Evolutionary conservation across 495 filamentous ascomycete genomes (phyloP), one percentile per base, ranked within the genome.

Genomic region (Talaromyces trachyspermus): DNA sequence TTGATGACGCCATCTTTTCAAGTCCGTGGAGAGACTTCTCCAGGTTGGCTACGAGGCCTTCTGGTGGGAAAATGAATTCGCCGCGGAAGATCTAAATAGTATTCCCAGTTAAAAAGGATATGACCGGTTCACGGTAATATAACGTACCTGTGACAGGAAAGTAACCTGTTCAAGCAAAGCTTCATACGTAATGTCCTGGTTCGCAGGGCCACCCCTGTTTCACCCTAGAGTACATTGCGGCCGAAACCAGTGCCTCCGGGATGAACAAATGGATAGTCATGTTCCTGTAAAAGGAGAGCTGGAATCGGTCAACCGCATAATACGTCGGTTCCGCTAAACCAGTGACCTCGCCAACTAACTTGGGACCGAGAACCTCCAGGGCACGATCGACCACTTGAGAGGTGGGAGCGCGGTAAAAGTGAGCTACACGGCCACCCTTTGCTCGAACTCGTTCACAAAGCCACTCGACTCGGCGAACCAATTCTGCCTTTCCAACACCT

Each of bases 251-350:
- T 0, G 91, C 85, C 52, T 96, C 88, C 1, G 85, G 83, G 44
- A 97, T 90, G 61, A 98, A 98, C 2, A 98, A 78, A 58, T 98
- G 92, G 43, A 98, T 98, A 1, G 89, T 94, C 91, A 96, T 96
- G 62, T 98, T 98, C 33, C 92, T 83, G 63, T 97, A 98, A 65
- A 97, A 98, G 0, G 86, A 92, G 7, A 98, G 77, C 56, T 97
- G 91, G 68, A 98, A 98, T 42, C 90, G 78, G 62, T 98, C 92
- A 22, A 95, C 88, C 2, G 92, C 91, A 55, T 86, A 94, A 60
- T 85, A 96, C 0, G 90, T 95, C 10, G 85, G 83, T 59, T 98
- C 92, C 0, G 81, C 83, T 11, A 98, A 65, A 2, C 83, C 88
- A 36, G 81, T 71, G 1, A 94, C 78, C 1, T 81, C 65, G 4